Evolutionary conservation across 2,329 filamentous ascomycete genomes (phyloP), one percentile per base, ranked within the genome.

Genomic region (Scedosporium dehoogii): DNA sequence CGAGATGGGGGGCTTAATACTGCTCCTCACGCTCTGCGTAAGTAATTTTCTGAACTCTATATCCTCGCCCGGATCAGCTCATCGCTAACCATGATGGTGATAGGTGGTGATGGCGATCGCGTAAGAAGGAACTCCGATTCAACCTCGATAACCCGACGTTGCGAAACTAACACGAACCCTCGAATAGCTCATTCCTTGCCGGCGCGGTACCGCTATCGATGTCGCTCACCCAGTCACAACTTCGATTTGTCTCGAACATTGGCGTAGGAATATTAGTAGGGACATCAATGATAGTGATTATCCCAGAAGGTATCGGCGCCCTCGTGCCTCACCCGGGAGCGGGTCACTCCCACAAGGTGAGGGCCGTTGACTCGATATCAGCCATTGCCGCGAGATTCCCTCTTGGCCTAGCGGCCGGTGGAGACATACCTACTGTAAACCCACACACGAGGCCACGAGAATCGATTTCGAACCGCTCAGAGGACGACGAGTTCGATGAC

Each of bases 201-300:
- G 94, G 94, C 75, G 89, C 91, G 68, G 80, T 99, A 67, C 94
- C 94, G 44, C 81, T 99, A 59, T 92, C 91, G 63, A 90, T 99
- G 79, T 85, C 88, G 63, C 83, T 99, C 27, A 93, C 92, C 33
- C 86, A 89, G 64, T 90, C 91, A 53, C 91, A 96, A 74, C 79
- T 97, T 63, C 88, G 93, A 71, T 79, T 96, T 59, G 90, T 97
- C 72, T 96, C 93, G 23, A 92, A 92, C 63, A 85, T 97, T 72
- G 94, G 94, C 61, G 91, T 96, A 74, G 94, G 94, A 55, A 89
- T 99, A 60, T 80, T 99, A 7, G 92, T 99, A 16, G 94, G 94
- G 42, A 97, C 94, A 29, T 93, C 93, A 1, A 82, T 99, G 66
- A 93, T 97, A 66, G 92, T 99, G 38, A 97, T 99, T 71, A 96